Evolutionary conservation across 2,329 filamentous ascomycete genomes (phyloP).

Genomic region (Alternaria panax): DNA sequence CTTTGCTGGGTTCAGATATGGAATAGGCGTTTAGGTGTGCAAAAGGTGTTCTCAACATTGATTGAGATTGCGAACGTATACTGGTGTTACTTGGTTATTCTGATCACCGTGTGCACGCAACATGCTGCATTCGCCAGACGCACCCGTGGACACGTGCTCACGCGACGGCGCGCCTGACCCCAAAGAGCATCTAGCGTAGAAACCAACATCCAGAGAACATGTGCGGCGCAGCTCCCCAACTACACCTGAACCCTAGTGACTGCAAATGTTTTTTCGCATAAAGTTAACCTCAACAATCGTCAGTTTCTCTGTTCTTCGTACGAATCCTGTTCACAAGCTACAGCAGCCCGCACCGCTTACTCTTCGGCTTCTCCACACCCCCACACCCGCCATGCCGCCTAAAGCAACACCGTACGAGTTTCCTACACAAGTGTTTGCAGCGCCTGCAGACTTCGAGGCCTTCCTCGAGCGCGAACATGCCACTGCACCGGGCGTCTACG

Average conservation of each 20-base stretch:
- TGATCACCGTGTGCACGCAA: neutral
- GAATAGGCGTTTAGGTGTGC: neutral
- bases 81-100: neutral
- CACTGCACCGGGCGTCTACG: conserved; percentile 53
- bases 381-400: conserved; percentile 6
- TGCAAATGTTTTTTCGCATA: neutral
- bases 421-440: conserved; percentile 14
- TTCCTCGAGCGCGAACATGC: conserved; percentile 50
- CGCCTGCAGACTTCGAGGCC: conserved; percentile 15
- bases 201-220: too few relatives aligned
- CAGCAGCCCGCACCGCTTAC: neutral
- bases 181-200: too few relatives aligned
- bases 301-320: neutral
- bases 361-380: neutral
- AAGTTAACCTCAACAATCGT: neutral
- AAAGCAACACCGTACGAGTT: conserved; percentile 13
- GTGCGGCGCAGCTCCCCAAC: neutral
- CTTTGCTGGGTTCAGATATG: neutral
- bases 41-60: neutral
- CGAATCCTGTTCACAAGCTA: neutral
- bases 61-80: neutral
- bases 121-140: neutral
- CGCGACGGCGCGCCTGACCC: neutral
- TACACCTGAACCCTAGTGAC: neutral
- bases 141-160: neutral